phyloP scores from a whole-genome alignment of 192 early-diverging fungal genomes.

The Gonapodya sp. region DNA sequence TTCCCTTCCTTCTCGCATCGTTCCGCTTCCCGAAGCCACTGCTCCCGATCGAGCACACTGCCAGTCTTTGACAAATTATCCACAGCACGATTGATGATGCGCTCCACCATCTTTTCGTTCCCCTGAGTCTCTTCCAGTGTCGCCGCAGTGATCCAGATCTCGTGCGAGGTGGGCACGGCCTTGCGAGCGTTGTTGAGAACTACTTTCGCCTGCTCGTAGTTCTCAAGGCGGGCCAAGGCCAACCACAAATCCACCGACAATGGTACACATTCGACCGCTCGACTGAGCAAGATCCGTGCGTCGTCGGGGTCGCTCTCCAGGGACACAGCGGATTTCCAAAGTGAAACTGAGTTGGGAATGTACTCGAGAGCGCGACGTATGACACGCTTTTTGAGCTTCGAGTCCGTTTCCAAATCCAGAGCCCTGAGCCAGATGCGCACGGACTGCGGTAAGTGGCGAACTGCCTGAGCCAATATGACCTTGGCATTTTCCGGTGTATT shows the following conservation, averaged over 20 bases:
- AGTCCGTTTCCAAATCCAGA: constrained; percentile 70
- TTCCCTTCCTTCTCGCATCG: constrained; percentile 69
- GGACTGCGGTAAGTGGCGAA: constrained; percentile 78
- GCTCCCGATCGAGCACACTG: constrained; percentile 61
- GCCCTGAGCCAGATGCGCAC: constrained; percentile 91
- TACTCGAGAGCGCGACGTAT: constrained; percentile 85
- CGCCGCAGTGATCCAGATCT: constrained; percentile 92
- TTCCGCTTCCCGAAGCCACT: constrained; percentile 84
- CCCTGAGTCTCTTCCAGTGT: constrained; percentile 79
- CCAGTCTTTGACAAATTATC: constrained; percentile 53
- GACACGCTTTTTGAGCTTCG: constrained; percentile 67
- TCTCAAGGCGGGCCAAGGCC: constrained; percentile 83
- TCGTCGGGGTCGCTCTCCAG: constrained; percentile 89
- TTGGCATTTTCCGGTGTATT: constrained; percentile 78
- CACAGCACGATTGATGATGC: constrained; percentile 64
- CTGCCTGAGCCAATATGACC: constrained; percentile 81
- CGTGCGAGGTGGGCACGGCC: constrained; percentile 77
- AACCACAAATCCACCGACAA: constrained; percentile 89
- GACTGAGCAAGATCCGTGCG: constrained; percentile 78
- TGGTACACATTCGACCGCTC: constrained; percentile 90
- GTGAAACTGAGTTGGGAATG: constrained; percentile 78
- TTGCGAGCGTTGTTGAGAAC: constrained; percentile 85
- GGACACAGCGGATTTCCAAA: constrained; percentile 88
- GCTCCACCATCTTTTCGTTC: constrained; percentile 52
- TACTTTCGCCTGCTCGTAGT: constrained; percentile 73